Percentiles rank a stretch among this genome's conserved stretches.
phyloP scores from a whole-genome alignment of 169 alveolate genomes.

The Miamiensis avidus region DNA sequence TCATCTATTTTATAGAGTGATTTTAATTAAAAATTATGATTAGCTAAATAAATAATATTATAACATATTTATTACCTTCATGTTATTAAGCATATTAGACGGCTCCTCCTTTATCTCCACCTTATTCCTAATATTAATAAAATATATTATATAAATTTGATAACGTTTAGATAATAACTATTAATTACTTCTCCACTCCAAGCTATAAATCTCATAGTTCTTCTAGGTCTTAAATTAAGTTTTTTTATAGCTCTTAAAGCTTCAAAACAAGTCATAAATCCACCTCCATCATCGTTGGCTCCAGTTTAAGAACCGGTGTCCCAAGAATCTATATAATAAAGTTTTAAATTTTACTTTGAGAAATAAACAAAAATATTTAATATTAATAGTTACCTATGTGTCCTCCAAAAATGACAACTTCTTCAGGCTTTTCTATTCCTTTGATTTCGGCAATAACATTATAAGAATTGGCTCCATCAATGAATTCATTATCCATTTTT shows the following conservation, averaged over 20 bases:
- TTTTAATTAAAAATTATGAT: too few relatives aligned
- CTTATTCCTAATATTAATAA: too few relatives aligned
- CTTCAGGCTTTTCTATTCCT: constrained; percentile 36
- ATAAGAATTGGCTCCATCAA: too few relatives aligned
- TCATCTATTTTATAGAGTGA: too few relatives aligned
- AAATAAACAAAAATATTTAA: not conserved
- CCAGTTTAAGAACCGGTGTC: constrained; percentile 44
- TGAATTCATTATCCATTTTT: too few relatives aligned
- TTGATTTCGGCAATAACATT: constrained; percentile 35
- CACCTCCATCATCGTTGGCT: too few relatives aligned
- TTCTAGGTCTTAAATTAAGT: constrained; percentile 22
- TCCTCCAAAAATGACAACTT: constrained; percentile 18
- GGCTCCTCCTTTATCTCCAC: constrained; percentile 33
- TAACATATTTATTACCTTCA: too few relatives aligned
- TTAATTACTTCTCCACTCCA: constrained; percentile 60
- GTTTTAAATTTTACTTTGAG: constrained; percentile 1
- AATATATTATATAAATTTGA: too few relatives aligned
- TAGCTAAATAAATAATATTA: too few relatives aligned
- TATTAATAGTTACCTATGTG: not conserved
- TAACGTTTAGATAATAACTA: too few relatives aligned
- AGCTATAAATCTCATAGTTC: constrained; percentile 47
- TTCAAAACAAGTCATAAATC: constrained; percentile 38
- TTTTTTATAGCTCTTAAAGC: constrained; percentile 31
- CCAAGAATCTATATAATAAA: constrained; percentile 50
- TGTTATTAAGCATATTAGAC: constrained; percentile 32